Evolutionary conservation across 495 filamentous ascomycete species (phyloP).

Genomic region (Thozetella sp.): DNA sequence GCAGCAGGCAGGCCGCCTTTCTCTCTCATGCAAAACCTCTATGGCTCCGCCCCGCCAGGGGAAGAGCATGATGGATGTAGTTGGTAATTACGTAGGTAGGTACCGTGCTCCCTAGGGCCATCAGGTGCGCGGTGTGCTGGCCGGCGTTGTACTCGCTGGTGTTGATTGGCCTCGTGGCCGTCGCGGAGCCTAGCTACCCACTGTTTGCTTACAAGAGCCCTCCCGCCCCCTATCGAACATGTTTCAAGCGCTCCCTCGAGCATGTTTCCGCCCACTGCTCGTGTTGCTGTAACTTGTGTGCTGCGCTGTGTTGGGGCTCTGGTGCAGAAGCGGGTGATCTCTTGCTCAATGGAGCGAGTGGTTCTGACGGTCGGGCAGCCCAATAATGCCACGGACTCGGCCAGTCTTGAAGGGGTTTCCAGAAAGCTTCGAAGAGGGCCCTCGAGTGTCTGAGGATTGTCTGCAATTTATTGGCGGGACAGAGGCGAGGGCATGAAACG

Average conservation of each 20-base stretch:
- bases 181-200: background rate
- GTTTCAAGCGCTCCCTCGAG: background rate
- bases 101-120: too few species aligned
- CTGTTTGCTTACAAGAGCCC: too few species aligned
- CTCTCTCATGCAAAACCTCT: too few species aligned
- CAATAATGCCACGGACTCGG: conserved; percentile 4
- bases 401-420: conserved; percentile 1
- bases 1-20: too few species aligned
- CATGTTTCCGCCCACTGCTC: background rate
- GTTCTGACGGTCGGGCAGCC: too few species aligned
- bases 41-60: too few species aligned
- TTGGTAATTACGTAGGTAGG: too few species aligned
- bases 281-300: background rate
- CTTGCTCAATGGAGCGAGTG: too few species aligned
- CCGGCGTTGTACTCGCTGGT: too few species aligned
- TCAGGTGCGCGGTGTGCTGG: too few species aligned
- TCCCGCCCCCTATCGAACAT: background rate
- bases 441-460: conserved; percentile 10
- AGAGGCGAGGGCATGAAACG: conserved; percentile 8
- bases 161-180: background rate
- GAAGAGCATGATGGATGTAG: too few species aligned
- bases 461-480: conserved; percentile 12
- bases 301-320: background rate
- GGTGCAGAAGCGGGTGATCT: too few species aligned
- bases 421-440: conserved; percentile 7